Percentiles rank a stretch among this genome's conserved stretches.
Conservation (phyloP, 768 basidiomycete genomes). For the Russula compacta region DNA sequence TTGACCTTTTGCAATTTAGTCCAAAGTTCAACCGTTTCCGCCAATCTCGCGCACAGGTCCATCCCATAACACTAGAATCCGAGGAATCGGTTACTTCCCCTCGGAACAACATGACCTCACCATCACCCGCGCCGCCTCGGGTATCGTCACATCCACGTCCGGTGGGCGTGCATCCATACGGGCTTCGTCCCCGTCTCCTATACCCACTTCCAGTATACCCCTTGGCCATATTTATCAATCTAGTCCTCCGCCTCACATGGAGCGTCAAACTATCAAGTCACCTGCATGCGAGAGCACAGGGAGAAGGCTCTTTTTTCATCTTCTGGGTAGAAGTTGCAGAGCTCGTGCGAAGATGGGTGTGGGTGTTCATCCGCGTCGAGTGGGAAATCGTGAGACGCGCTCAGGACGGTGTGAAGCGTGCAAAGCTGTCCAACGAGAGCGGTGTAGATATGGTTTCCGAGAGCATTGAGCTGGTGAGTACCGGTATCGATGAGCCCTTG, state of each 20-base stretch:
- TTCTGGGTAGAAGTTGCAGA: slow-evolving; percentile 91
- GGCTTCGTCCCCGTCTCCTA: slow-evolving; percentile 66
- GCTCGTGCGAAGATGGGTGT: slow-evolving; percentile 87
- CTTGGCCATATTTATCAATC: slow-evolving; percentile 69
- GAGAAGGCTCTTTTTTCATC: slow-evolving; percentile 54
- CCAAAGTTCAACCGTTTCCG: slow-evolving; percentile 19
- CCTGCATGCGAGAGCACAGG: slow-evolving; percentile 69
- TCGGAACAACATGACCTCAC: not conserved
- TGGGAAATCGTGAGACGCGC: slow-evolving; percentile 59
- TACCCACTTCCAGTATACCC: slow-evolving; percentile 83
- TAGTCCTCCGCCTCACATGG: slow-evolving; percentile 89
- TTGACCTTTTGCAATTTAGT: slow-evolving; percentile 51
- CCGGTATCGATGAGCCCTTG: not conserved
- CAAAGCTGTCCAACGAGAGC: not conserved
- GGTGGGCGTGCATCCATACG: slow-evolving; percentile 43
- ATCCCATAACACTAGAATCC: slow-evolving; percentile 39
- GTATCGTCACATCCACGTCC: not conserved
- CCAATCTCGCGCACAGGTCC: slow-evolving; percentile 33
- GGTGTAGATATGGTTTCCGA: not conserved
- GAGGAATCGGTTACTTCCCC: slow-evolving; percentile 20
- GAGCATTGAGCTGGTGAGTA: slow-evolving; percentile 2
- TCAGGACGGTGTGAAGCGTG: not conserved
- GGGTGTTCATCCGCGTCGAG: slow-evolving; percentile 95
- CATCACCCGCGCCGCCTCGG: not conserved
- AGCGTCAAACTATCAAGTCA: slow-evolving; percentile 84